Conservation (phyloP, 2,329 filamentous ascomycete genomes). For the Geosmithia morbida region DNA sequence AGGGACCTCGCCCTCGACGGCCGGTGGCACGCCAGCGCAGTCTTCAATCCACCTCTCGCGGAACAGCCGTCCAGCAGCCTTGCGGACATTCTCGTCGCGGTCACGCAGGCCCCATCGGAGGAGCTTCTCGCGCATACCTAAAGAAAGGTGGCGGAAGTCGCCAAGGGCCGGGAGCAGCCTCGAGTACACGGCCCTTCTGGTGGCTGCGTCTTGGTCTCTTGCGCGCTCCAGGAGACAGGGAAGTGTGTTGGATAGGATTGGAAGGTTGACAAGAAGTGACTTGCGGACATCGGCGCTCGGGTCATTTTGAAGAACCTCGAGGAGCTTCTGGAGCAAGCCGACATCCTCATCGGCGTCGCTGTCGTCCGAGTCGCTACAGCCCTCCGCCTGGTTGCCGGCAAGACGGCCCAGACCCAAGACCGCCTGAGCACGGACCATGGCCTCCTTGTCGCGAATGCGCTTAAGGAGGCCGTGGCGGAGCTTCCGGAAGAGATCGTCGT, state of each 20-base stretch:
- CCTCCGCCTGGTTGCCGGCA: constrained; percentile 63
- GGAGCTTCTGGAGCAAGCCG: constrained; percentile 66
- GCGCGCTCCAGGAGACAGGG: constrained; percentile 83
- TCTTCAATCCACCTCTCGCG: constrained; percentile 97
- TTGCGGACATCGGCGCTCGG: constrained; percentile 86
- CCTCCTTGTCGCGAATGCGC: constrained; percentile 84
- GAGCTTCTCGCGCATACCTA: constrained; percentile 91
- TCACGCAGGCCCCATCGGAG: constrained; percentile 90
- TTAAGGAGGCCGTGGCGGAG: constrained; percentile 68
- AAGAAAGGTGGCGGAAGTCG: constrained; percentile 84
- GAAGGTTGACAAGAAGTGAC: constrained; percentile 80
- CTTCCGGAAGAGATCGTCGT: constrained; percentile 79
- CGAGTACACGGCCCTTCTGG: constrained; percentile 74
- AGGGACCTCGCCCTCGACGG: constrained; percentile 39
- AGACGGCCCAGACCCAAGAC: constrained; percentile 79
- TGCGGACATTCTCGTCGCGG: constrained; percentile 84
- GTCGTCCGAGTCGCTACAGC: constrained; percentile 53
- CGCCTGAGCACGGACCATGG: constrained; percentile 82
- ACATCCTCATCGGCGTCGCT: constrained; percentile 48
- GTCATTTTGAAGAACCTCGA: constrained; percentile 86
- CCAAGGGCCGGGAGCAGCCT: constrained; percentile 75
- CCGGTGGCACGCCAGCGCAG: constrained; percentile 56
- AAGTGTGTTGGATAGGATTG: constrained; percentile 66
- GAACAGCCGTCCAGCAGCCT: constrained; percentile 81
- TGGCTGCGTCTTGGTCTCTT: constrained; percentile 73